Conservation (phyloP, 2,329 filamentous ascomycete genomes). For the Epichloe uncinata region DNA sequence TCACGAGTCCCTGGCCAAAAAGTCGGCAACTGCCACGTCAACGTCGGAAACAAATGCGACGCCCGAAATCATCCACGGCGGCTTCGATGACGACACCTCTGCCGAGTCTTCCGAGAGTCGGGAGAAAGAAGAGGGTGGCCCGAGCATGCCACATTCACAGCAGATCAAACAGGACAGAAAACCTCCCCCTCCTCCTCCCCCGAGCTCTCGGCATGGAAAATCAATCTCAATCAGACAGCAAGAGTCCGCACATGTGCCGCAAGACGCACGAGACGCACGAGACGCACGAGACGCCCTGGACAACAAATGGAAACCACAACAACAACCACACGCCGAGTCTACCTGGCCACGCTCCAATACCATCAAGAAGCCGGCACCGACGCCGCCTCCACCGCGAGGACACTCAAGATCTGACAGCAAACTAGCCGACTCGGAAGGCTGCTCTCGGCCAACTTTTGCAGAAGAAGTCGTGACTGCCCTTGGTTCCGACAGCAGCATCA, state of each 20-base stretch:
- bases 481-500: conserved; percentile 31
- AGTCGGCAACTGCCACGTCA: background rate
- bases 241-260: background rate
- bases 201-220: conserved; percentile 64
- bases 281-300: background rate
- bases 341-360: conserved; percentile 6
- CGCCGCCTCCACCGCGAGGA: conserved; percentile 36
- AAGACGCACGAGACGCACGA: background rate
- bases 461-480: conserved; percentile 31
- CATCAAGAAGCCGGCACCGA: conserved; percentile 31
- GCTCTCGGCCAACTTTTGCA: conserved; percentile 32
- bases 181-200: conserved; percentile 43
- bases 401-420: conserved; percentile 34
- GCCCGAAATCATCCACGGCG: background rate
- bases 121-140: background rate
- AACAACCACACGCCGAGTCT: background rate
- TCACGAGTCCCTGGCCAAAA: background rate
- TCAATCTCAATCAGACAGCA: conserved; percentile 49
- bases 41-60: background rate
- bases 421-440: conserved; percentile 23
- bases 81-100: background rate
- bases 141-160: background rate
- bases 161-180: conserved; percentile 33
- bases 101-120: conserved; percentile 2
- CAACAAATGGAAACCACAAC: background rate